Conservation (phyloP, 1,284 basidiomycete species). For the Trametes polyzona region DNA sequence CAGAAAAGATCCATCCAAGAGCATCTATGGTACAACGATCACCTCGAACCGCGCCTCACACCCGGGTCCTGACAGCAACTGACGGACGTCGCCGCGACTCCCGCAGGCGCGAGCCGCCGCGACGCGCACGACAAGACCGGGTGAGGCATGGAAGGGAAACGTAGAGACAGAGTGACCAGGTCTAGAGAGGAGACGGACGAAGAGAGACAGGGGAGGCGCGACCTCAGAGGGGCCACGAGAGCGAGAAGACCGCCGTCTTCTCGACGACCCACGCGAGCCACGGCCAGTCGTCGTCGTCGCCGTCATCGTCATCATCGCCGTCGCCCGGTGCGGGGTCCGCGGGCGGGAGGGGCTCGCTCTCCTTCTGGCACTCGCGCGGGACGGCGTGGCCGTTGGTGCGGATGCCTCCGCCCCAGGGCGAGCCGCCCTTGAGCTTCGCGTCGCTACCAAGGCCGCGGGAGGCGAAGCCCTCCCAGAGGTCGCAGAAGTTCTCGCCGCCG, state of each 20-base stretch:
- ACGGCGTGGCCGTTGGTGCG: slow-evolving; percentile 41
- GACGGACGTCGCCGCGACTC: background rate
- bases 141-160: background rate
- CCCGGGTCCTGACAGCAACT: too few species aligned
- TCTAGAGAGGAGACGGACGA: background rate
- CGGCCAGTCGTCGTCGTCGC: slow-evolving; percentile 26
- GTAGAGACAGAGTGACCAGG: background rate
- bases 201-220: too few species aligned
- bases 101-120: background rate
- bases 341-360: slow-evolving; percentile 10
- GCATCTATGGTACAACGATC: slow-evolving; percentile 11
- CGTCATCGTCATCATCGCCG: slow-evolving; percentile 17
- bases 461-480: slow-evolving; percentile 88
- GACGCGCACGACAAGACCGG: background rate
- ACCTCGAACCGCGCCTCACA: slow-evolving; percentile 1
- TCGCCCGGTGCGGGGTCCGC: slow-evolving; percentile 16
- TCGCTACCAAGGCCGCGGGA: slow-evolving; percentile 81
- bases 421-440: slow-evolving; percentile 73
- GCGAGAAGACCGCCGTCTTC: slow-evolving; percentile 16
- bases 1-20: slow-evolving; percentile 1
- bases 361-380: slow-evolving; percentile 19
- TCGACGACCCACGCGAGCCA: slow-evolving; percentile 22
- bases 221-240: slow-evolving; percentile 17
- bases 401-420: slow-evolving; percentile 95
- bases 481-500: slow-evolving; percentile 90